Evolutionary conservation across 257 asterid genomes (phyloP), one percentile per base, ranked within the genome.

Genomic region (Plantago ovata): DNA sequence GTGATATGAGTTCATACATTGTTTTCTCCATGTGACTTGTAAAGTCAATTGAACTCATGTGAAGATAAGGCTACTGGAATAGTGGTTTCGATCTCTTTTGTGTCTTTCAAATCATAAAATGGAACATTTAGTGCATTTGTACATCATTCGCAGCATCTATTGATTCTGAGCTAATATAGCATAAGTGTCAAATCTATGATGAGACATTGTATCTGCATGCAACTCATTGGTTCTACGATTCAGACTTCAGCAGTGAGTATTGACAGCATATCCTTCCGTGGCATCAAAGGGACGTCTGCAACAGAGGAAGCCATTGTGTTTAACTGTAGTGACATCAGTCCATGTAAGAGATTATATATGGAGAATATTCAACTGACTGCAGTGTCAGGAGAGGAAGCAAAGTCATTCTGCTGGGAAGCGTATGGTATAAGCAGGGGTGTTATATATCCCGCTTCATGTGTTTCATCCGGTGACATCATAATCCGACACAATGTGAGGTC

Each of bases 371-470:
- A 76, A 12, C 83, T 90, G 7, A 28, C 53, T 9, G 55, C 89
- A 0, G 7, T 50, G 16, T 21, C 68, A 5, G 89, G 82, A 6
- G 56, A 50, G 32, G 61, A 47, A 15, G 76, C 76, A 10, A 77
- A 50, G 12, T 82, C 95, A 0, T 72, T 67, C 67, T 90, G 98
- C 60, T 90, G 98, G 98, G 69, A 87, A 61, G 94, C 95, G 7
- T 68, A 81, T 16, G 98, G 98, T 12, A 73, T 75, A 10, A 82
- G 69, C 69, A 53, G 70, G 1, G 87, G 91, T 12, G 5, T 36
- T n/a, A 64, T 82, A 3, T 70, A 71, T 33, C 96, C 98, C 0
- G 44, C 72, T 0, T 66, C 89, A 51, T 90, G 98, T 66, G 59
- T 90, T 40, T 54, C 79, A n/a, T 70, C 84, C 32, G 73, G 70